Evolutionary conservation across 192 early-diverging fungal genomes (phyloP).

Genomic region (Podila epigama): DNA sequence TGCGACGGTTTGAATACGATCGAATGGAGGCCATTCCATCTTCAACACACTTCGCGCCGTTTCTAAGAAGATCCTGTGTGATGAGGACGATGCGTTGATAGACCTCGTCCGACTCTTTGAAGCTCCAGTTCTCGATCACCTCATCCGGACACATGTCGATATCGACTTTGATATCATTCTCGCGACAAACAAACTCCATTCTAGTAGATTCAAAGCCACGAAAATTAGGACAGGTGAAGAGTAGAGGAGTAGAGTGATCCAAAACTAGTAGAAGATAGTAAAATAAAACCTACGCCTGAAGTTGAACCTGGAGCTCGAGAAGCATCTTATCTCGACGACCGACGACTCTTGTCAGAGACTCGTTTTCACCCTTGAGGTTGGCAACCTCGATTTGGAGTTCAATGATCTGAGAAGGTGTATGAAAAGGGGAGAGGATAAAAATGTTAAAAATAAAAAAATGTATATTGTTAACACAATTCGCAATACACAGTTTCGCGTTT

Average conservation of each 20-base stretch:
- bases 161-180: constrained; percentile 40
- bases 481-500: too few relatives aligned
- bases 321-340: constrained; percentile 24
- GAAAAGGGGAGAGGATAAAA: too few relatives aligned
- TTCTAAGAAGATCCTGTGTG: constrained; percentile 35
- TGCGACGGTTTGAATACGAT: constrained; percentile 1
- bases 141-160: constrained; percentile 41
- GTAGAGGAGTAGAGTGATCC: too few relatives aligned
- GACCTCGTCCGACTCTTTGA: constrained; percentile 41
- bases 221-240: constrained; percentile 1
- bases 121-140: constrained; percentile 37
- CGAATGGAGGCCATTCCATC: constrained; percentile 3
- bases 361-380: constrained; percentile 42
- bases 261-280: not conserved
- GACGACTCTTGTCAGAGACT: constrained; percentile 13
- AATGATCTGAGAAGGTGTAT: constrained; percentile 39
- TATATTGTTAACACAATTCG: too few relatives aligned
- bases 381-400: constrained; percentile 45
- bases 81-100: constrained; percentile 35
- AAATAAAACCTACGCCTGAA: constrained; percentile 36
- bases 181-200: constrained; percentile 39
- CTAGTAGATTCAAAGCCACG: not conserved
- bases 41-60: constrained; percentile 18
- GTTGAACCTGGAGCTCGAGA: constrained; percentile 28
- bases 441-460: too few relatives aligned